Conservation (phyloP, 2,329 filamentous ascomycete species). For the Xylariaceae sp. region DNA sequence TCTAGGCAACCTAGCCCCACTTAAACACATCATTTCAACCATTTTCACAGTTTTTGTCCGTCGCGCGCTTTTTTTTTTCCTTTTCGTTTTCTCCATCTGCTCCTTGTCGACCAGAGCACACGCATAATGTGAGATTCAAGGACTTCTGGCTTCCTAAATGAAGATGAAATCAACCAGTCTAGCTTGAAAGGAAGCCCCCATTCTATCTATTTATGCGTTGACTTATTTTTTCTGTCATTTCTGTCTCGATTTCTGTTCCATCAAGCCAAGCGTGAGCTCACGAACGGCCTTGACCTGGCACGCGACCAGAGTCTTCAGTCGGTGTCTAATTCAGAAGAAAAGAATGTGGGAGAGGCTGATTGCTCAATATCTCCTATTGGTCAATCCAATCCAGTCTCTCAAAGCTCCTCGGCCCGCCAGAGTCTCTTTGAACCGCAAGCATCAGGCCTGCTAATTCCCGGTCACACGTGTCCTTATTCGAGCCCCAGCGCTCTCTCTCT, state of each 20-base stretch:
- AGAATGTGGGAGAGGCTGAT: background rate
- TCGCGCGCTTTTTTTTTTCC: background rate
- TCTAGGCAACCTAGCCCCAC: background rate
- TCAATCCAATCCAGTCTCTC: background rate
- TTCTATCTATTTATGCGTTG: background rate
- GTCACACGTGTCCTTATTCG: constrained; percentile 17
- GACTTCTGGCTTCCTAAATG: background rate
- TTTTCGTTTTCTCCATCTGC: background rate
- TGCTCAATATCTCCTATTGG: background rate
- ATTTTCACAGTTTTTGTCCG: background rate
- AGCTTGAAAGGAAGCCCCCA: background rate
- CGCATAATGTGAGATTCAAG: background rate
- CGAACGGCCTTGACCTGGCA: background rate
- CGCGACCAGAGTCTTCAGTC: background rate
- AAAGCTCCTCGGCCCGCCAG: background rate
- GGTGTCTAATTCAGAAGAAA: background rate
- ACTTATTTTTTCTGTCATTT: background rate
- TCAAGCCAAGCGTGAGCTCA: background rate
- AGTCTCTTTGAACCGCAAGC: constrained; percentile 1
- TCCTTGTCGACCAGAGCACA: background rate
- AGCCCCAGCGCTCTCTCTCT: background rate
- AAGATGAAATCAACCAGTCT: background rate
- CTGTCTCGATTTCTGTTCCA: background rate
- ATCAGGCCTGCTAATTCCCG: constrained; percentile 6
- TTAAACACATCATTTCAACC: background rate